Conservation (phyloP, 2,329 filamentous ascomycete genomes). For the Exophiala sideris region DNA sequence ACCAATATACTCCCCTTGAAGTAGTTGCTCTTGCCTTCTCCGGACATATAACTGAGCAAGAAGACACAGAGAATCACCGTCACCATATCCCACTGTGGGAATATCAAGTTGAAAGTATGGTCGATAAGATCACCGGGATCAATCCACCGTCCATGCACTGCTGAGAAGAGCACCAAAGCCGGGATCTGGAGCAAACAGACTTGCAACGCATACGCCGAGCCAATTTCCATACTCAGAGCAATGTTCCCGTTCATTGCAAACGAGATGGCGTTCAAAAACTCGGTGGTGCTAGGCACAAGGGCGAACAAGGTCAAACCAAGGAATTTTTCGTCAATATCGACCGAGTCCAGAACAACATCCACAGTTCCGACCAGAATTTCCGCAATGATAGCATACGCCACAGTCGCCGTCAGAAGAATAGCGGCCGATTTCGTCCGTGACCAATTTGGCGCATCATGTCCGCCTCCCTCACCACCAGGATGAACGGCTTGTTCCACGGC, state of each 20-base stretch:
- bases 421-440: constrained; percentile 84
- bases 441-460: constrained; percentile 97
- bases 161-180: constrained; percentile 86
- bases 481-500: constrained; percentile 38
- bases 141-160: constrained; percentile 61
- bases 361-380: constrained; percentile 97
- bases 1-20: constrained; percentile 98
- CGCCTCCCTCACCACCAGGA: constrained; percentile 34
- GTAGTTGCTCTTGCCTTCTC: constrained; percentile 99
- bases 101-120: constrained; percentile 68
- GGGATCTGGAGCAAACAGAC: constrained; percentile 94
- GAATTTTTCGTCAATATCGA: constrained; percentile 95
- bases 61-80: constrained; percentile 95
- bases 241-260: constrained; percentile 99
- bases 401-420: constrained; percentile 81
- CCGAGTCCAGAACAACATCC: constrained; percentile 87
- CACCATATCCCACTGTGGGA: constrained; percentile 99
- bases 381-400: constrained; percentile 94
- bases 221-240: constrained; percentile 97
- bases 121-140: constrained; percentile 51
- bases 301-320: constrained; percentile 95
- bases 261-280: constrained; percentile 97
- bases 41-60: constrained; percentile 93
- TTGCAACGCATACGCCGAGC: constrained; percentile 92
- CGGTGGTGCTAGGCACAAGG: constrained; percentile 94